Conservation (phyloP, 495 filamentous ascomycete species). For the Rostrohypoxylon terebratum region DNA sequence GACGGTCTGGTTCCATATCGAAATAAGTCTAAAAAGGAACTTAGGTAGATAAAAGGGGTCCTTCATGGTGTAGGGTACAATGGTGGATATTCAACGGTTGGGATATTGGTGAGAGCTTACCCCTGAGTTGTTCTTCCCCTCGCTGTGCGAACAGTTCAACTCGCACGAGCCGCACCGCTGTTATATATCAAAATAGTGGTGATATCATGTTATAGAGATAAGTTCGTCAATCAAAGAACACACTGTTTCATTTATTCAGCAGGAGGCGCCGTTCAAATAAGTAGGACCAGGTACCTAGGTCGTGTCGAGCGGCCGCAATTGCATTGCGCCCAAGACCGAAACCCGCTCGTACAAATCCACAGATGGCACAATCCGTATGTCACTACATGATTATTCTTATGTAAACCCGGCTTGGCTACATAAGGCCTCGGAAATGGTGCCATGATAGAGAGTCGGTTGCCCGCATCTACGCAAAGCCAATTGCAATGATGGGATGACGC, state of each 20-base stretch:
- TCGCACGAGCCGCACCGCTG: neutral
- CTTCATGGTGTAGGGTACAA: neutral
- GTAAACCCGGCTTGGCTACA: conserved; percentile 14
- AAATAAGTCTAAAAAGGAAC: neutral
- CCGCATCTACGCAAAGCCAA: conserved; percentile 32
- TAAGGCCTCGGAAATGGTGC: conserved; percentile 27
- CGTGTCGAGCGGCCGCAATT: conserved; percentile 21
- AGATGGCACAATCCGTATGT: conserved; percentile 14
- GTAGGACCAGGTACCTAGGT: too few species aligned
- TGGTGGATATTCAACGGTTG: neutral
- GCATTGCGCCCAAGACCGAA: conserved; percentile 5
- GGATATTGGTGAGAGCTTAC: neutral
- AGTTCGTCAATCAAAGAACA: neutral
- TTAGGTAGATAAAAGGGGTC: neutral
- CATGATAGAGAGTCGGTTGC: conserved; percentile 24
- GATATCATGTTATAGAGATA: neutral
- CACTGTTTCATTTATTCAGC: too few species aligned
- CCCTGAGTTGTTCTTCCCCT: neutral
- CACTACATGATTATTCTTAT: conserved; percentile 4
- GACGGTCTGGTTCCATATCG: neutral
- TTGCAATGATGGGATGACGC: conserved; percentile 28
- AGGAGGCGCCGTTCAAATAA: too few species aligned
- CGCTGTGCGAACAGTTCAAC: neutral
- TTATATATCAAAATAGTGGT: neutral
- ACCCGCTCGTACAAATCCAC: conserved; percentile 8